Conservation (phyloP, 2,329 filamentous ascomycete species). For the Aspergillus novofumigatus region DNA sequence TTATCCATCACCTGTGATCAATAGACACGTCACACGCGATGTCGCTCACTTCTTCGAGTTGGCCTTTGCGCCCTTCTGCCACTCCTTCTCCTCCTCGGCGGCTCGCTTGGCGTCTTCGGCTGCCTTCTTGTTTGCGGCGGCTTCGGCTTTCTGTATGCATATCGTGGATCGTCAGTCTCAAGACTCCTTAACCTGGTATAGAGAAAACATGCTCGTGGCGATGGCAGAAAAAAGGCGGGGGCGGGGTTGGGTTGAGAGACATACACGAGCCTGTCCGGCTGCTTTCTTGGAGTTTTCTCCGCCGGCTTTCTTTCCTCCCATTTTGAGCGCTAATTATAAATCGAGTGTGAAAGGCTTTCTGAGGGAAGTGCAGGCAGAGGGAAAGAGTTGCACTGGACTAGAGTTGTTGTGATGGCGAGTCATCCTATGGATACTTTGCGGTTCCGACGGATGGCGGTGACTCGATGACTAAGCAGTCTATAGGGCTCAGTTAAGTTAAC, state of each 20-base stretch:
- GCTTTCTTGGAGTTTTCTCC: constrained; percentile 84
- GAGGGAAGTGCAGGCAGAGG: not conserved
- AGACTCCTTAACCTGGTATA: not conserved
- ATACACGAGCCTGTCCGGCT: constrained; percentile 67
- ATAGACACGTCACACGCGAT: not conserved
- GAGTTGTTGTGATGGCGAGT: not conserved
- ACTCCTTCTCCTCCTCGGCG: constrained; percentile 68
- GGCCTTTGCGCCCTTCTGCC: constrained; percentile 81
- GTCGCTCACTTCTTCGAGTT: constrained; percentile 74
- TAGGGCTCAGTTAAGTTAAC: too few species aligned
- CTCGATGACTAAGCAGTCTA: not conserved
- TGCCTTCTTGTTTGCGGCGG: constrained; percentile 74
- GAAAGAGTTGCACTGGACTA: not conserved
- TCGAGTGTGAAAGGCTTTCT: not conserved
- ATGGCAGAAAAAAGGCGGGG: constrained; percentile 20
- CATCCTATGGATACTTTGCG: not conserved
- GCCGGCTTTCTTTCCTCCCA: constrained; percentile 66
- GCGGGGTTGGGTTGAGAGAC: constrained; percentile 24
- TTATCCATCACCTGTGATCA: not conserved
- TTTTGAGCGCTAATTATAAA: constrained; percentile 34
- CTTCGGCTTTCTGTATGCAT: constrained; percentile 71
- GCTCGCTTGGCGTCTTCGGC: constrained; percentile 63
- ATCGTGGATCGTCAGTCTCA: constrained; percentile 11
- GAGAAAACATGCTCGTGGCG: constrained; percentile 5
- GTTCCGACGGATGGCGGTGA: not conserved